phyloP scores from a whole-genome alignment of 352 stramenopile species.

The Stramenopiles sp. region DNA sequence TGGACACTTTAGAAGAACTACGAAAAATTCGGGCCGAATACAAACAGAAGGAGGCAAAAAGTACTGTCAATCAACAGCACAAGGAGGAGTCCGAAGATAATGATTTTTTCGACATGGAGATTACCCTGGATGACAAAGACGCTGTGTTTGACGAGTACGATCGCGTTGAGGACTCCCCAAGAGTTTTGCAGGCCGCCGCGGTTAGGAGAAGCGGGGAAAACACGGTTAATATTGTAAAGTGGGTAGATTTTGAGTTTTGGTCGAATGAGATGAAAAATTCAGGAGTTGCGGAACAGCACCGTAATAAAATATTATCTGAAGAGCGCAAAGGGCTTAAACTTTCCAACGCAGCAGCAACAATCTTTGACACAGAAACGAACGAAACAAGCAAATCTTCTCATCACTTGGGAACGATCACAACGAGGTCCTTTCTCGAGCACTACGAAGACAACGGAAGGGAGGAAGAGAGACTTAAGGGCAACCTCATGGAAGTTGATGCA shows the following conservation, averaged over 20 bases:
- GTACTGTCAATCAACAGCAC: background rate
- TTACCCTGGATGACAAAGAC: background rate
- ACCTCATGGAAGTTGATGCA: background rate
- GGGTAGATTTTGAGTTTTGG: constrained; percentile 5
- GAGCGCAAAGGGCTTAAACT: background rate
- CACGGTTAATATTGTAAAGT: background rate
- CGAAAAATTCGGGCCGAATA: background rate
- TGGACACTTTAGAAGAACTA: background rate
- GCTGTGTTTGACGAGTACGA: background rate
- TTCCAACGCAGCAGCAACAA: background rate
- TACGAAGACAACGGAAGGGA: background rate
- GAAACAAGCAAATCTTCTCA: background rate
- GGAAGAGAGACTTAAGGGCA: no score
- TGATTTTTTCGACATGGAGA: background rate
- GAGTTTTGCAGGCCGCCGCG: no score
- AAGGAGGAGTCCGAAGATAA: background rate
- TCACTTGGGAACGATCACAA: background rate
- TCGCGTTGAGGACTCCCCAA: background rate
- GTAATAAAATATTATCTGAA: background rate
- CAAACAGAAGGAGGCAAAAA: background rate
- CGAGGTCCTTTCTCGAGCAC: background rate
- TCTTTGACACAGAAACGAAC: background rate
- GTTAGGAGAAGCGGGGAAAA: no score
- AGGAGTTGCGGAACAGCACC: background rate
- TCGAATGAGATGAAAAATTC: background rate